A percentile compares a stretch with the other conserved stretches of the same genome.
Conservation (phyloP, 768 basidiomycete genomes). For the Phaeotremella skinneri region DNA sequence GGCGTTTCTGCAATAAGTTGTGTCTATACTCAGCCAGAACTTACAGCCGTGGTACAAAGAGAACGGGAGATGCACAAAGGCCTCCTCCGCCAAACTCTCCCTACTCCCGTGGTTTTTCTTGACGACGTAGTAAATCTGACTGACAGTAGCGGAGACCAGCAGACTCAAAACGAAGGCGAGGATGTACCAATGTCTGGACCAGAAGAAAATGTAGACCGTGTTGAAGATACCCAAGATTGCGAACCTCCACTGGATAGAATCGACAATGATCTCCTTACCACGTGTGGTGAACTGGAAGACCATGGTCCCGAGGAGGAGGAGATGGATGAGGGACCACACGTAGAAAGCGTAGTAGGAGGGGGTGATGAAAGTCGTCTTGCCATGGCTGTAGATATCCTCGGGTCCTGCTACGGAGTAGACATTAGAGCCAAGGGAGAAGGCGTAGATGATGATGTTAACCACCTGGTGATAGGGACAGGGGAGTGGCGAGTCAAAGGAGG, state of each 20-base stretch:
- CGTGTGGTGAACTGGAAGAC: conserved; percentile 56
- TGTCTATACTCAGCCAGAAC: conserved; percentile 3
- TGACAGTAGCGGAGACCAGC: conserved; percentile 73
- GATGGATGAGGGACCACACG: conserved; percentile 76
- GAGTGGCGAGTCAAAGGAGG: conserved; percentile 4
- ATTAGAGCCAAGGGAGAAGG: conserved; percentile 76
- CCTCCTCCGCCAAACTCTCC: conserved; percentile 67
- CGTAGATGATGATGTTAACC: conserved; percentile 76
- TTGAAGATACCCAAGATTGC: conserved; percentile 83
- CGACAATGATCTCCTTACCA: conserved; percentile 76
- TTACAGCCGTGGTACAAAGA: conserved; percentile 79
- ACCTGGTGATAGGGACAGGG: conserved; percentile 47
- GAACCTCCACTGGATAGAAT: conserved; percentile 88
- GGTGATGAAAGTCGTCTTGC: conserved; percentile 85
- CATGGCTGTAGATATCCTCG: conserved; percentile 52
- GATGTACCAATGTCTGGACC: conserved; percentile 70
- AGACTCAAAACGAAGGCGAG: conserved; percentile 81
- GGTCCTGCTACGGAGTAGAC: conserved; percentile 80
- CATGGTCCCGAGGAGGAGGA: conserved; percentile 84
- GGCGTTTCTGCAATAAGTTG: conserved; percentile 55
- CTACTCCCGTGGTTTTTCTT: conserved; percentile 74
- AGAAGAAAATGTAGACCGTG: conserved; percentile 82
- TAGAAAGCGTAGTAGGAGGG: conserved; percentile 71
- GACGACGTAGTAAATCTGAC: conserved; percentile 92
- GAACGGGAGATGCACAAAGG: conserved; percentile 94